Conservation (phyloP, 1,284 basidiomycete species). For the Trichosporon inkin region DNA sequence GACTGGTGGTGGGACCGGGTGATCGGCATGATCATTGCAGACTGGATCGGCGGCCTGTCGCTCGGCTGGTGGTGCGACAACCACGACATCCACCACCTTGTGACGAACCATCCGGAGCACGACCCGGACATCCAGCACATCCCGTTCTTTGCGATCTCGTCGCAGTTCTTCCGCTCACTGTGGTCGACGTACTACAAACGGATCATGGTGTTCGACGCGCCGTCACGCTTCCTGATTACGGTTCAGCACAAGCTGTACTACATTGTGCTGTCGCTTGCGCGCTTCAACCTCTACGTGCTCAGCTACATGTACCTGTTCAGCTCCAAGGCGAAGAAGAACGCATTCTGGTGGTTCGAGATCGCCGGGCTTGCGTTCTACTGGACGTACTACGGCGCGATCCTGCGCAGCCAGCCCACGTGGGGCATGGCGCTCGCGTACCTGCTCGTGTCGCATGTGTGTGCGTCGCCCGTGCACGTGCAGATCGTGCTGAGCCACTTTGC, state of each 20-base stretch:
- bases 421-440: slow-evolving; percentile 53
- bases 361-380: slow-evolving; percentile 55
- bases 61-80: slow-evolving; percentile 98
- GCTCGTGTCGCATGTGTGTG: slow-evolving; percentile 55
- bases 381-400: slow-evolving; percentile 54
- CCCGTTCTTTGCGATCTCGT: slow-evolving; percentile 92
- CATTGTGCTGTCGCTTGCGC: slow-evolving; percentile 80
- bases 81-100: slow-evolving; percentile 95
- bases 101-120: slow-evolving; percentile 96
- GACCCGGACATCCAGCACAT: slow-evolving; percentile 84
- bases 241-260: slow-evolving; percentile 93
- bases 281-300: slow-evolving; percentile 91
- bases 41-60: slow-evolving; percentile 87
- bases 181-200: slow-evolving; percentile 96
- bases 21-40: slow-evolving; percentile 64
- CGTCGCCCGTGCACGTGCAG: slow-evolving; percentile 57
- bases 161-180: slow-evolving; percentile 74
- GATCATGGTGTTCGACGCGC: slow-evolving; percentile 71
- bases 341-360: slow-evolving; percentile 52
- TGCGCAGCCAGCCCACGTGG: slow-evolving; percentile 50
- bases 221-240: slow-evolving; percentile 64
- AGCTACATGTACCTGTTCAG: slow-evolving; percentile 72
- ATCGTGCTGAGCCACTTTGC: slow-evolving; percentile 98
- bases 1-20: slow-evolving; percentile 76
- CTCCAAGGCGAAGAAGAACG: slow-evolving; percentile 46